Evolutionary conservation across 192 early-diverging fungal genomes (phyloP), one percentile per base, ranked within the genome.

Genomic region (Entomortierella beljakovae): DNA sequence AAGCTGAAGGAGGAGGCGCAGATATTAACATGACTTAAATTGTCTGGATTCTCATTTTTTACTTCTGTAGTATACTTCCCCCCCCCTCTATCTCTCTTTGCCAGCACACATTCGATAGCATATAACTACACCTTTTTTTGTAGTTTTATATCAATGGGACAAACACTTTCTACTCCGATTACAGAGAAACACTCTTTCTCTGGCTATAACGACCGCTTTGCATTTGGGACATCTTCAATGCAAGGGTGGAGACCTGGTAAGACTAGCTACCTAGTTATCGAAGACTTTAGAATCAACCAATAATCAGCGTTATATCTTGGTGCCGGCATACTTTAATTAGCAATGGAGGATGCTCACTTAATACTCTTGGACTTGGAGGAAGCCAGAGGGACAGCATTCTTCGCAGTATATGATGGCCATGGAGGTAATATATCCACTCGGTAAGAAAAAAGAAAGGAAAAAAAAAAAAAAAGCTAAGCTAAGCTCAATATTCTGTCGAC

Each of bases 381-480:
- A 25, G 86, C 87, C 43, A 85, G 90, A 40, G 82, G 82, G 55
- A 82, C 84, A 20, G 92, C 93, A 26, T 98, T 97, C 81, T 99
- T 98, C 88, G 94, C 91, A n/a, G 96, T 99, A 20, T 99, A 92
- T 82, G 97, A 99, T 80, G 97, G 97, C 6, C 97, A 99, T 73
- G 97, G 96, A 76, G 92, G 94, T 76, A 89, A 84, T 67, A 68
- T 26, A 20, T 25, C 22, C n/a, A n/a, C n/a, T n/a, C n/a, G n/a
- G n/a, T 43, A 43, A 43, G 18, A 43, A 18, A 43, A 43, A 43
- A 43, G 42, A 43, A 38, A 25, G 6, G 16, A 40, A 8, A 29
- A n/a, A n/a, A n/a, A n/a, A n/a, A n/a, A n/a, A n/a, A n/a, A n/a
- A n/a, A n/a, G n/a, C n/a, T n/a, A n/a, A 37, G 7, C 18, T 37